These are phyloP conservation scores for Parachaetomium inaequale DNA, from an alignment of 495 filamentous ascomycete genomes.

Conservation along the genomic window DNA sequence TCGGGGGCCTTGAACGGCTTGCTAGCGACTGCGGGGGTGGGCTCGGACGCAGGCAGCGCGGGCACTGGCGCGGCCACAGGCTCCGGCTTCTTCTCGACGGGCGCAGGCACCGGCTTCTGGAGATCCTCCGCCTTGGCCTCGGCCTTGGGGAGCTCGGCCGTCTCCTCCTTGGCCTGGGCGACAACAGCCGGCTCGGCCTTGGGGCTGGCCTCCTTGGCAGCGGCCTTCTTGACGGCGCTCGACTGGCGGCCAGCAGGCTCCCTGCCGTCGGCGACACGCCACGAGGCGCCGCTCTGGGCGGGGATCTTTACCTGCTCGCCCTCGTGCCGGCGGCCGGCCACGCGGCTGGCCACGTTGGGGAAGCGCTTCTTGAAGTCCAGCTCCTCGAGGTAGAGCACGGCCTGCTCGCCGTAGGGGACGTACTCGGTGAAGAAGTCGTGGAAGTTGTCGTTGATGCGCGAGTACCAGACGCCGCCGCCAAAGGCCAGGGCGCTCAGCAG, in stretches of 20 bases:
- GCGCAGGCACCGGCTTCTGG: constrained; percentile 15
- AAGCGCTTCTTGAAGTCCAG: constrained; percentile 89
- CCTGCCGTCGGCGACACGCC: constrained; percentile 61
- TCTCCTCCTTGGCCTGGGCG: constrained; percentile 34
- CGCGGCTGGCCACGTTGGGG: constrained; percentile 60
- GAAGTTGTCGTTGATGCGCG: constrained; percentile 91
- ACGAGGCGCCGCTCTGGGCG: constrained; percentile 78
- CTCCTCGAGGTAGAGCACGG: constrained; percentile 96
- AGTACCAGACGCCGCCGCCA: constrained; percentile 84
- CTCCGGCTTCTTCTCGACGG: constrained; percentile 6
- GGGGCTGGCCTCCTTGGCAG: constrained; percentile 34
- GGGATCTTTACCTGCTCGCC: constrained; percentile 78
- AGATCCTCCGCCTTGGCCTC: constrained; percentile 29
- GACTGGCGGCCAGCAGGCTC: constrained; percentile 42
- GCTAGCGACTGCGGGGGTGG: constrained; percentile 7
- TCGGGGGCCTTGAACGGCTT: constrained; percentile 48
- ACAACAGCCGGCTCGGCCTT: constrained; percentile 22
- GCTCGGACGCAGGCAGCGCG: not conserved
- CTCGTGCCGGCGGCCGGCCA: constrained; percentile 47
- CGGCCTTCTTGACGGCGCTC: constrained; percentile 40
- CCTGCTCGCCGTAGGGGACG: constrained; percentile 89
- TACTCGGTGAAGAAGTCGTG: constrained; percentile 99
- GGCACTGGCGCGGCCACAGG: not conserved
- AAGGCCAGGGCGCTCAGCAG: constrained; percentile 73
- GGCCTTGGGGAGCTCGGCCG: constrained; percentile 34